phyloP scores from a whole-genome alignment of 768 basidiomycete genomes.

The Lentinula sp. region DNA sequence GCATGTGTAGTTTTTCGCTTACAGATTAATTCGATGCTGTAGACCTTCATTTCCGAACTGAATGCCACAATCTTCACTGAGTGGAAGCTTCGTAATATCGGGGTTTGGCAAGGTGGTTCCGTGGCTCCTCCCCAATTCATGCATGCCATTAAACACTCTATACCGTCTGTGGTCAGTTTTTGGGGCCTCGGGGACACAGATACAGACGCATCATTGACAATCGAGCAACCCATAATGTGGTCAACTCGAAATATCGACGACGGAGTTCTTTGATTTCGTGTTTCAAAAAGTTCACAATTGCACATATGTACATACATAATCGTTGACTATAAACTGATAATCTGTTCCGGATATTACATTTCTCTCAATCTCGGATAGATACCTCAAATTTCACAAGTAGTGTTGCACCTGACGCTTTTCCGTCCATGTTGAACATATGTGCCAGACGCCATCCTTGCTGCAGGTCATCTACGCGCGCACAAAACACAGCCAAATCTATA shows the following conservation, averaged over 20 bases:
- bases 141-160: neutral
- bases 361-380: neutral
- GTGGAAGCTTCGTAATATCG: conserved; percentile 2
- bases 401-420: conserved; percentile 41
- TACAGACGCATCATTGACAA: neutral
- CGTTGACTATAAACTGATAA: too few relatives aligned
- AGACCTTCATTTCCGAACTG: conserved; percentile 1
- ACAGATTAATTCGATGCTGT: neutral
- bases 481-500: conserved; percentile 44
- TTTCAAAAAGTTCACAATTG: too few relatives aligned
- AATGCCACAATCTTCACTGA: neutral
- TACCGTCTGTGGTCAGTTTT: neutral
- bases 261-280: neutral
- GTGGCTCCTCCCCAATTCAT: neutral
- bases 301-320: too few relatives aligned
- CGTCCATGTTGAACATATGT: conserved; percentile 43
- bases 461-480: conserved; percentile 42
- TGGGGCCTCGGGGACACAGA: neutral
- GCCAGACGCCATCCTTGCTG: conserved; percentile 43
- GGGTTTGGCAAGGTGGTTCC: conserved; percentile 2
- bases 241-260: neutral
- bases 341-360: too few relatives aligned
- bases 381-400: conserved; percentile 19
- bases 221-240: neutral
- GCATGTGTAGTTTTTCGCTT: neutral